phyloP scores from a whole-genome alignment of 1,139 yeast species.

The Suhomyces bolitotheri region DNA sequence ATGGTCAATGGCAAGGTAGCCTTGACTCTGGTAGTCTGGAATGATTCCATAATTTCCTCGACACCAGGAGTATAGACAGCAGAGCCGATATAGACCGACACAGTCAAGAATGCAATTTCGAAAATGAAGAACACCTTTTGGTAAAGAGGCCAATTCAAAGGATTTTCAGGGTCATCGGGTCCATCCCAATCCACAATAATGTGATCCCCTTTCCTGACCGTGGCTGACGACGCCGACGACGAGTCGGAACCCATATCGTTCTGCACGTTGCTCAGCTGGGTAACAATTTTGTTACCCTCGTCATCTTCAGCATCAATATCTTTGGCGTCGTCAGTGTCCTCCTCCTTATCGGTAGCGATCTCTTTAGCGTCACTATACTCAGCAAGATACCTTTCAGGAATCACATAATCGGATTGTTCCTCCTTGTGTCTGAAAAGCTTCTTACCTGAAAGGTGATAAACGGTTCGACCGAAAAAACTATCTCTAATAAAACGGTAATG shows the following conservation, averaged over 20 bases:
- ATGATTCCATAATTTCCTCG: constrained; percentile 29
- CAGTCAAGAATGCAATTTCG: constrained; percentile 47
- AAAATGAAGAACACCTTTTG: constrained; percentile 41
- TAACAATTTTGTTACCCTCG: too few relatives aligned
- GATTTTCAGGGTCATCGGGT: constrained; percentile 57
- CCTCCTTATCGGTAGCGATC: not conserved
- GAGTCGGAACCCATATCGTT: constrained; percentile 1
- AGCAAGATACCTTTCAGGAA: constrained; percentile 33
- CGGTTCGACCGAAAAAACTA: constrained; percentile 35
- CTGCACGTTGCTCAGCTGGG: too few relatives aligned
- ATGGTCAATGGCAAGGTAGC: constrained; percentile 38
- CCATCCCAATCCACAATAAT: constrained; percentile 45
- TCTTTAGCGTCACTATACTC: constrained; percentile 6
- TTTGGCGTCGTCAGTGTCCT: not conserved
- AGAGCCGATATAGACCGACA: constrained; percentile 59
- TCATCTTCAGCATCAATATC: not conserved
- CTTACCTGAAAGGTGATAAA: constrained; percentile 34
- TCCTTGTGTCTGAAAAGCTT: constrained; percentile 33
- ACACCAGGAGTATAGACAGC: constrained; percentile 62
- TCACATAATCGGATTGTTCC: constrained; percentile 32
- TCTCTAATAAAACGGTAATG: constrained; percentile 28
- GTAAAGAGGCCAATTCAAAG: constrained; percentile 52
- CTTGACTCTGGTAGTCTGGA: constrained; percentile 24
- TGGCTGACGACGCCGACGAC: constrained; percentile 1
- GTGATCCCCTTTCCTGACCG: constrained; percentile 5